phyloP scores from a whole-genome alignment of 177 flowering plant species.

The Vitis hybrid region DNA sequence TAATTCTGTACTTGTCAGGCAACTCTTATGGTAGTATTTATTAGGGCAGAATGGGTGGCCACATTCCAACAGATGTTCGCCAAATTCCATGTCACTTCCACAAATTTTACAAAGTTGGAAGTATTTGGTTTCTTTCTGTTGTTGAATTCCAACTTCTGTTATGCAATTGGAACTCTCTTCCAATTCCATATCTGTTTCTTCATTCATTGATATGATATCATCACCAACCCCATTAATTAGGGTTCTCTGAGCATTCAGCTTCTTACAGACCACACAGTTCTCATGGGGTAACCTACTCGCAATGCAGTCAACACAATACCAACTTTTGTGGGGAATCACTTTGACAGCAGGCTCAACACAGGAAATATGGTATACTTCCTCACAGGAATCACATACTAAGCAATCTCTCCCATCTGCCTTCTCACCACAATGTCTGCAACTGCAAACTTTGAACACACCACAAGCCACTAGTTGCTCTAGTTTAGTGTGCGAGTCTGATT shows the following conservation, averaged over 20 bases:
- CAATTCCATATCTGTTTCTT: slow-evolving; percentile 22
- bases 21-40: slow-evolving; percentile 65
- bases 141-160: slow-evolving; percentile 21
- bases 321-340: slow-evolving; percentile 56
- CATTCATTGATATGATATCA: slow-evolving; percentile 8
- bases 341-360: slow-evolving; percentile 66
- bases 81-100: slow-evolving; percentile 27
- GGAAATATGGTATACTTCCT: slow-evolving; percentile 72
- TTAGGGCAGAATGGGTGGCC: slow-evolving; percentile 50
- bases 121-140: slow-evolving; percentile 9
- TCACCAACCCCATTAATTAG: slow-evolving; percentile 16
- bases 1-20: slow-evolving; percentile 55
- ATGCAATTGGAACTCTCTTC: slow-evolving; percentile 44
- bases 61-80: slow-evolving; percentile 43
- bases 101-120: slow-evolving; percentile 53
- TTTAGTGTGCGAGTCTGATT: slow-evolving; percentile 38
- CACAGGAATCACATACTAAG: slow-evolving; percentile 83
- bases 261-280: slow-evolving; percentile 71
- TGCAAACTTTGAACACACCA: slow-evolving; percentile 23
- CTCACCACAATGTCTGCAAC: slow-evolving; percentile 56
- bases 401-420: slow-evolving; percentile 53
- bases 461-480: slow-evolving; percentile 37
- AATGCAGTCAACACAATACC: slow-evolving; percentile 73
- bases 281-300: slow-evolving; percentile 57
- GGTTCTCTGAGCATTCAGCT: slow-evolving; percentile 33